Evolutionary conservation across 2,329 filamentous ascomycete species (phyloP).

Genomic region (Polytolypa hystricis): DNA sequence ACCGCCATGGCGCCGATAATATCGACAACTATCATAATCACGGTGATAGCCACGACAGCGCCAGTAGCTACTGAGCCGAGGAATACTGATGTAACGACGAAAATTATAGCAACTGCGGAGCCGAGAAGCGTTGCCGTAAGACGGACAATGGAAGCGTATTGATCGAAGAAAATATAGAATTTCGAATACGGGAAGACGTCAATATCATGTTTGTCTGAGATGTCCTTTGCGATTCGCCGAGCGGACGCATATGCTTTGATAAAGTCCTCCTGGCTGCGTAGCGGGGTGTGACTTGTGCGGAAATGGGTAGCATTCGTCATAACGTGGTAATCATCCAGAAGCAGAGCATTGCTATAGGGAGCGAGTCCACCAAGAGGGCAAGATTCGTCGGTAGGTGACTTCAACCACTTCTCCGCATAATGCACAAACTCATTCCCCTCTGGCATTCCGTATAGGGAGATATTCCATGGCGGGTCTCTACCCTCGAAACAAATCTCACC

Average conservation of each 20-base stretch:
- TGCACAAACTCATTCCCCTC: constrained; percentile 81
- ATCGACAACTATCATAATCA: constrained; percentile 86
- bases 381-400: constrained; percentile 64
- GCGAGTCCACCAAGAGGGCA: constrained; percentile 85
- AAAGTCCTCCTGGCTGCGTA: constrained; percentile 83
- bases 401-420: constrained; percentile 75
- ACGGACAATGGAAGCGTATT: constrained; percentile 75
- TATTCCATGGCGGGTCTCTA: constrained; percentile 75
- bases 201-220: constrained; percentile 59
- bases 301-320: constrained; percentile 80
- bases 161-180: constrained; percentile 99
- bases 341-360: constrained; percentile 72
- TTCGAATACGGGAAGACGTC: constrained; percentile 94
- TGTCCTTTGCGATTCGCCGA: constrained; percentile 70
- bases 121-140: constrained; percentile 71
- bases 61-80: constrained; percentile 77
- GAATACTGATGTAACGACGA: constrained; percentile 65
- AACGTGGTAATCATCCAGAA: constrained; percentile 56
- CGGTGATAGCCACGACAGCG: constrained; percentile 70
- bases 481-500: constrained; percentile 66
- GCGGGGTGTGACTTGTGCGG: constrained; percentile 75
- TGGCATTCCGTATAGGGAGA: constrained; percentile 81
- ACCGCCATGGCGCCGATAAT: constrained; percentile 93
- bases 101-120: constrained; percentile 74
- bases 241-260: constrained; percentile 84